Evolutionary conservation across 495 filamentous ascomycete genomes (phyloP).

Genomic region (Cryomyces antarcticus): DNA sequence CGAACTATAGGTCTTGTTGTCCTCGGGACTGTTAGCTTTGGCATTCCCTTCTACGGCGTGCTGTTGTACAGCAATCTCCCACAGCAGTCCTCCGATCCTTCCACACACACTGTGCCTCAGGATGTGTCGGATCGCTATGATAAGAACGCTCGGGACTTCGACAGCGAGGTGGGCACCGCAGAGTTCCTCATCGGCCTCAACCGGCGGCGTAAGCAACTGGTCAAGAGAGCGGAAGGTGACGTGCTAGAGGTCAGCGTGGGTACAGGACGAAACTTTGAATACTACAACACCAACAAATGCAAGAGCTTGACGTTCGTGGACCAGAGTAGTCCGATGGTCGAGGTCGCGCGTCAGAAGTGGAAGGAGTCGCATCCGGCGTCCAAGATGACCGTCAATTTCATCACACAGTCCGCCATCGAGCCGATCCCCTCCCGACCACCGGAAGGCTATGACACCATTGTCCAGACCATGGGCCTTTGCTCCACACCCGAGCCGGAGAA

Average conservation of each 20-base stretch:
- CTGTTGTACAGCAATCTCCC: constrained; percentile 13
- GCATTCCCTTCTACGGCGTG: constrained; percentile 6
- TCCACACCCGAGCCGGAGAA: constrained; percentile 54
- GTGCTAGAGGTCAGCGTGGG: constrained; percentile 81
- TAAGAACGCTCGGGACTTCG: constrained; percentile 14
- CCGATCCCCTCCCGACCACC: constrained; percentile 12
- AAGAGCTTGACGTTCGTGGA: constrained; percentile 41
- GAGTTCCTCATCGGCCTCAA: constrained; percentile 15
- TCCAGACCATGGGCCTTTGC: constrained; percentile 90
- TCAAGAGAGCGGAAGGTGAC: constrained; percentile 42
- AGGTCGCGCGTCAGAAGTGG: constrained; percentile 38
- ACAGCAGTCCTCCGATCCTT: not conserved
- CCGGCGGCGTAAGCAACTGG: constrained; percentile 37
- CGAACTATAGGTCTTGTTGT: too few species aligned
- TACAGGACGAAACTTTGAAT: constrained; percentile 71
- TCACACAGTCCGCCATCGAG: constrained; percentile 18
- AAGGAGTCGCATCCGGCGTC: constrained; percentile 25
- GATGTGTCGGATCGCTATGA: constrained; percentile 18
- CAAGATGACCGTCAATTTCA: constrained; percentile 22
- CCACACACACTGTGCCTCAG: not conserved
- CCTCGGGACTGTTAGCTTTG: not conserved
- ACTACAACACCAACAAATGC: constrained; percentile 33
- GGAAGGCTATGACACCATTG: constrained; percentile 54
- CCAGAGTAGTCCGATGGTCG: constrained; percentile 42
- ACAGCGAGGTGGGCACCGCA: constrained; percentile 13